Conservation (phyloP, 805 yeast genomes). For the Kodamaea sagamina region DNA sequence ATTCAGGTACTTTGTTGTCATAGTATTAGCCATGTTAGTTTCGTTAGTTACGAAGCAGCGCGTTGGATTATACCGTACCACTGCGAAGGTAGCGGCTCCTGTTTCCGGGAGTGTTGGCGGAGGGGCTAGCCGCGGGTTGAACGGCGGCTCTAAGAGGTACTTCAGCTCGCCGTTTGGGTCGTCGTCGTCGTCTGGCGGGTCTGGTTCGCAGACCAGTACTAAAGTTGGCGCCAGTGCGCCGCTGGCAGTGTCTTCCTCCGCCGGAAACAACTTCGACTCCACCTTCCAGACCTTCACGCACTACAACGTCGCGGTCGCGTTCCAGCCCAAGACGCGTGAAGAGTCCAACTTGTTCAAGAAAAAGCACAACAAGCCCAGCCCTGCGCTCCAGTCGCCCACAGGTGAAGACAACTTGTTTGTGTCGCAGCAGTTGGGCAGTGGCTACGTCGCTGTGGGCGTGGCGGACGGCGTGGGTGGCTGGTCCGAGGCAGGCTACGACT, state of each 20-base stretch:
- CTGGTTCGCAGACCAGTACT: conserved; percentile 16
- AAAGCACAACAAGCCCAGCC: conserved; percentile 26
- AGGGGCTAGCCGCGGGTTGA: conserved; percentile 9
- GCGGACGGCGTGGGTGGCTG: conserved; percentile 99
- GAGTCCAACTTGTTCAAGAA: conserved; percentile 48
- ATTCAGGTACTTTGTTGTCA: conserved; percentile 17
- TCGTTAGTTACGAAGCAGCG: conserved; percentile 18
- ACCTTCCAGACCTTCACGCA: conserved; percentile 29
- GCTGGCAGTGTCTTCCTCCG: conserved; percentile 22
- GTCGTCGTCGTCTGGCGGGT: conserved; percentile 21
- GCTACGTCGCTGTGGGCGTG: conserved; percentile 65
- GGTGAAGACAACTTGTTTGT: conserved; percentile 79
- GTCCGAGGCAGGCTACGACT: conserved; percentile 89
- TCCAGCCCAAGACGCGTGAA: conserved; percentile 68
- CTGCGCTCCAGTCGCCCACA: conserved; percentile 54
- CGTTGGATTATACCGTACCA: conserved; percentile 7
- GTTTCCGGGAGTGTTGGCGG: not conserved
- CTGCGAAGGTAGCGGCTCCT: conserved; percentile 5
- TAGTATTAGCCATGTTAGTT: conserved; percentile 23
- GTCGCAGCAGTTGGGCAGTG: conserved; percentile 38
- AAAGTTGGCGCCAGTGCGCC: conserved; percentile 16
- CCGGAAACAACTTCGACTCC: conserved; percentile 23
- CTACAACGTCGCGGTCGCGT: conserved; percentile 67
- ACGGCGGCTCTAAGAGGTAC: conserved; percentile 1
- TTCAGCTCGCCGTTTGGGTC: conserved; percentile 14